Evolutionary conservation across 768 basidiomycete genomes (phyloP), one percentile per base, ranked within the genome.

Genomic region (Suillus subaureus): DNA sequence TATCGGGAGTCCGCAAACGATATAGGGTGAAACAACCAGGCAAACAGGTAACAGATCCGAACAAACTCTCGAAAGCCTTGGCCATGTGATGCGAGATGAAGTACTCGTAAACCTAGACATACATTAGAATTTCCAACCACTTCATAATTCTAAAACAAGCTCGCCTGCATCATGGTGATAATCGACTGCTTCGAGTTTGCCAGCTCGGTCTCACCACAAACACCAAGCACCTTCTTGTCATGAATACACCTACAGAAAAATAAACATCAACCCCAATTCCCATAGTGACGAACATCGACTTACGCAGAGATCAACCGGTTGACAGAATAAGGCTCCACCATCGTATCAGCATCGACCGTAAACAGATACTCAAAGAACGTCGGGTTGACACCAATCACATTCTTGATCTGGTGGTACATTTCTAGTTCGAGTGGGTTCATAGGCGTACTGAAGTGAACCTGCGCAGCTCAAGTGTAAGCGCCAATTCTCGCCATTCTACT

Each of bases 351-450:
- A 78, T 97, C 95, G 49, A 97, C 87, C 75, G 89, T 95, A 80
- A 97, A 92, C 67, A 96, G 70, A 72, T 96, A 98, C 79, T 99
- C 97, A 79, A 99, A 99, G 80, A 99, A 98, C 0, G 94, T 90
- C 3, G 97, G 97, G 78, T 99, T 97, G 73, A 99, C 95, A 78
- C 97, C 97, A 71, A 99, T 98, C 62, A 99, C 96, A 73, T 99
- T 99, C 86, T 98, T 95, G 84, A 99, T 96, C 78, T 99, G 97
- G 76, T 99, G 97, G 74, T 96, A 99, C 82, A 99, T 97, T 81
- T 99, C 97, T 62, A 99, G 80, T 79, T 99, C 97, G 67, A 97
- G 79, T 1, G 97, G 97, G 72, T 92, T 94, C 97, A 99, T 99
- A 0, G 96, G 90, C 26, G 94, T 78, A 76, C 96, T 94, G 79